Evolutionary conservation across 257 asterid genomes (phyloP), one percentile per base, ranked within the genome.

Genomic region (Primulina eburnea): DNA sequence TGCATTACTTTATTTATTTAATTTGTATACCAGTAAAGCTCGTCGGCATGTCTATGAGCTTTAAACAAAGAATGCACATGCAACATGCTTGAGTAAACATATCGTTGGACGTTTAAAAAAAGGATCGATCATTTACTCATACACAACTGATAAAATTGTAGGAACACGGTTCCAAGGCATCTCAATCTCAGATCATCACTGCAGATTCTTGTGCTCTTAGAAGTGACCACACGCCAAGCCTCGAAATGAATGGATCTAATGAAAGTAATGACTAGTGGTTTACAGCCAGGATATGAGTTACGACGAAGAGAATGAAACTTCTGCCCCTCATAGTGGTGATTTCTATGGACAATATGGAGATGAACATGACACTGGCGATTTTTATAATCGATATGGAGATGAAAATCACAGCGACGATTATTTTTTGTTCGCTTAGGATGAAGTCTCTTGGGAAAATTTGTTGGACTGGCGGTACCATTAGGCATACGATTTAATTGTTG

Each of bases 101-200:
- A 20, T 72, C 28, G 52, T 7, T 4, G 8, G 56, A 35, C 8
- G 16, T 24, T n/a, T 16, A 43, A 43, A 43, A 43, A 28, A 20
- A 43, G 6, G 35, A 26, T 6, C 50, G 17, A 35, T 28, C 35
- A 50, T 38, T 26, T 30, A 38, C 71, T 3, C 60, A 14, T 21
- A 20, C 28, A 56, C 56, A 7, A 26, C 50, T 20, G 38, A 33
- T 14, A 38, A 35, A 24, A 38, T 65, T 71, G 76, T 77, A 79
- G 87, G 70, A 58, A 4, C 61, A 59, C 62, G 73, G 59, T 62
- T 57, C 76, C 74, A 83, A 65, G 53, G 70, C 64, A 52, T 68
- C 59, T 40, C 66, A 50, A 52, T 68, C 59, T 52, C 63, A 50
- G 75, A 26, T 28, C 1, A 59, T 29, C 18, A 11, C 62, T n/a